Conservation (phyloP, 192 early-diverging fungal genomes). For the Entomortierella lignicola region DNA sequence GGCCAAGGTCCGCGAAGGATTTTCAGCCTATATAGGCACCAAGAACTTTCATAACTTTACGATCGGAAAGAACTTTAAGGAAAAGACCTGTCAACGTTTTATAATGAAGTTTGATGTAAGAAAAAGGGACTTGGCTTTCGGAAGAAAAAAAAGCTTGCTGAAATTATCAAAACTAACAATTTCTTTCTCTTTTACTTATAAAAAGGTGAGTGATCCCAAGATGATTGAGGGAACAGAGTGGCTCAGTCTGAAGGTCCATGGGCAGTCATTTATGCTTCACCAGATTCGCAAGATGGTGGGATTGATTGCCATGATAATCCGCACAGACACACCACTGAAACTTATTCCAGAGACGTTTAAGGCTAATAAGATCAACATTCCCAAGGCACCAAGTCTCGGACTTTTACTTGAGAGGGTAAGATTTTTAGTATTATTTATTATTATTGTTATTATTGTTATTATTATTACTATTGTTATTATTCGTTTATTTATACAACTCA, state of each 20-base stretch:
- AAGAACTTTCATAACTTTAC: conserved; percentile 98
- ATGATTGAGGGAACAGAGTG: conserved; percentile 82
- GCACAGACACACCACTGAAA: conserved; percentile 73
- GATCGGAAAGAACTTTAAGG: conserved; percentile 78
- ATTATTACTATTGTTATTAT: too few relatives aligned
- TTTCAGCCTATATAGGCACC: conserved; percentile 84
- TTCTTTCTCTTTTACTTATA: not conserved
- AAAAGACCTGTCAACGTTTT: conserved; percentile 81
- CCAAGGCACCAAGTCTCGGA: conserved; percentile 94
- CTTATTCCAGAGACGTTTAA: conserved; percentile 78
- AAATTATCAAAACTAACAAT: not conserved
- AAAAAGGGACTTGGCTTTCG: not conserved
- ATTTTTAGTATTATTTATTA: too few relatives aligned
- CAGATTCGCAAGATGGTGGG: conserved; percentile 99
- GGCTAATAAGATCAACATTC: conserved; percentile 86
- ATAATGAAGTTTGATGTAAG: conserved; percentile 85
- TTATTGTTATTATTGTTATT: too few relatives aligned
- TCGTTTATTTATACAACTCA: too few relatives aligned
- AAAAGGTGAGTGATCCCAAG: conserved; percentile 70
- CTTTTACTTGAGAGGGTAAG: conserved; percentile 84
- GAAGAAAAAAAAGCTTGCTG: conserved; percentile 3
- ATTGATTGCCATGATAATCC: conserved; percentile 84
- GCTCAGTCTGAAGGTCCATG: conserved; percentile 92
- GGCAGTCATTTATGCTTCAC: conserved; percentile 99
- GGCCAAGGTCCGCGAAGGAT: conserved; percentile 70